These are phyloP conservation scores for Euphorbia schlechtendalii DNA, from an alignment of 441 rosid genomes.

Conservation along the genomic window DNA sequence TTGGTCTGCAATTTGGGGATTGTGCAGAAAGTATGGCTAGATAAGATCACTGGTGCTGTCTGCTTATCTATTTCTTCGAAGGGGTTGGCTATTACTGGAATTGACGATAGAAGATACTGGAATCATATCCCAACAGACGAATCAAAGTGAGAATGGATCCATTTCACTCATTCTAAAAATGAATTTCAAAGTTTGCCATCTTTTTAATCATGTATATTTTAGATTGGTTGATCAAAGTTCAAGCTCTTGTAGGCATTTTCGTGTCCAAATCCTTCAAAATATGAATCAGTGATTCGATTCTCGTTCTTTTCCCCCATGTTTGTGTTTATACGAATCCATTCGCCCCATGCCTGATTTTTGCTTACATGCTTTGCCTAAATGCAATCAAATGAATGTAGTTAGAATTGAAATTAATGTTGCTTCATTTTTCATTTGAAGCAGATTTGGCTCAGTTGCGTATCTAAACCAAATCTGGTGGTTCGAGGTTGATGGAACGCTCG, in stretches of 20 bases:
- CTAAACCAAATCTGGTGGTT: conserved; percentile 98
- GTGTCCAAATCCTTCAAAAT: conserved; percentile 13
- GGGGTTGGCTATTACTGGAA: conserved; percentile 75
- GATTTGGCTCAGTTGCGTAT: conserved; percentile 71
- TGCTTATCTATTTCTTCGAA: conserved; percentile 64
- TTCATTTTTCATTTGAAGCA: conserved; percentile 23
- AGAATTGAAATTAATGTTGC: conserved; percentile 14
- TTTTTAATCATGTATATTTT: conserved; percentile 20
- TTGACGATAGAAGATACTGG: conserved; percentile 96
- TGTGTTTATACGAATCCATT: neutral
- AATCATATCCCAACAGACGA: conserved; percentile 68
- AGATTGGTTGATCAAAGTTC: conserved; percentile 24
- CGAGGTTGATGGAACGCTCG: conserved; percentile 76
- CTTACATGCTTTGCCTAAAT: neutral
- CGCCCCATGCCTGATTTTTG: too few relatives aligned
- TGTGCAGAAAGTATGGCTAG: conserved; percentile 76
- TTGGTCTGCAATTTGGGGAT: conserved; percentile 18
- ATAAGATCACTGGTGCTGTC: conserved; percentile 59
- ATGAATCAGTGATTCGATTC: conserved; percentile 13
- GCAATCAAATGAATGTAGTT: neutral
- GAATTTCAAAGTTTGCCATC: conserved; percentile 17
- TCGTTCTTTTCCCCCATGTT: neutral
- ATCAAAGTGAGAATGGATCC: conserved; percentile 58
- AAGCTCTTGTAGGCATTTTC: too few relatives aligned
- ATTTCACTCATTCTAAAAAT: neutral